A percentile compares a stretch with the other conserved stretches of the same genome.
phyloP scores from a whole-genome alignment of 805 yeast genomes.

The Cyberlindnera xishuangbannaensis region DNA sequence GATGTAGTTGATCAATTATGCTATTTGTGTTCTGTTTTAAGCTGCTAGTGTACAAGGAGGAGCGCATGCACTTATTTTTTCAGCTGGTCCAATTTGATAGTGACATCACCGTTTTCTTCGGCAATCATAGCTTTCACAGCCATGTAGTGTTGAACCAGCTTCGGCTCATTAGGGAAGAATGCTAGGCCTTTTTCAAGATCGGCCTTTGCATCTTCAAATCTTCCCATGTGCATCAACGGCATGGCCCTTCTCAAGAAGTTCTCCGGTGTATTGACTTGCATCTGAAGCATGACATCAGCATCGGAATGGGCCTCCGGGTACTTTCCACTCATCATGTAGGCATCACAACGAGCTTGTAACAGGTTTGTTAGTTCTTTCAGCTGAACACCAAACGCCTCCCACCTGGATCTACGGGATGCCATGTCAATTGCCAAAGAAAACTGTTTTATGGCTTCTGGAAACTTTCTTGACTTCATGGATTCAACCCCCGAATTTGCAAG shows the following conservation, averaged over 20 bases:
- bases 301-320: constrained; percentile 61
- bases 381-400: constrained; percentile 69
- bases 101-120: constrained; percentile 53
- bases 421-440: constrained; percentile 62
- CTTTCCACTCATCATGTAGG: constrained; percentile 49
- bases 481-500: constrained; percentile 59
- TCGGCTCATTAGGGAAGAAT: constrained; percentile 48
- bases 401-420: constrained; percentile 61
- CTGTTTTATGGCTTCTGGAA: constrained; percentile 57
- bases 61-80: background rate
- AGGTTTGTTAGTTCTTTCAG: constrained; percentile 62
- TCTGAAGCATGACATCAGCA: constrained; percentile 39
- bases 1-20: too few species aligned
- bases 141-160: constrained; percentile 43
- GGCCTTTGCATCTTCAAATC: constrained; percentile 54
- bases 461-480: constrained; percentile 48
- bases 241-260: constrained; percentile 70
- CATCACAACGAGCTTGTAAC: constrained; percentile 67
- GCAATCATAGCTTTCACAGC: constrained; percentile 42
- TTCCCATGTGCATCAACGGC: constrained; percentile 55
- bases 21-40: too few species aligned
- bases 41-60: too few species aligned
- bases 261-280: constrained; percentile 44
- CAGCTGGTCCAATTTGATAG: background rate
- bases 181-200: constrained; percentile 71